Conservation (phyloP, 352 stramenopile species). For the Phytophthora idaei region DNA sequence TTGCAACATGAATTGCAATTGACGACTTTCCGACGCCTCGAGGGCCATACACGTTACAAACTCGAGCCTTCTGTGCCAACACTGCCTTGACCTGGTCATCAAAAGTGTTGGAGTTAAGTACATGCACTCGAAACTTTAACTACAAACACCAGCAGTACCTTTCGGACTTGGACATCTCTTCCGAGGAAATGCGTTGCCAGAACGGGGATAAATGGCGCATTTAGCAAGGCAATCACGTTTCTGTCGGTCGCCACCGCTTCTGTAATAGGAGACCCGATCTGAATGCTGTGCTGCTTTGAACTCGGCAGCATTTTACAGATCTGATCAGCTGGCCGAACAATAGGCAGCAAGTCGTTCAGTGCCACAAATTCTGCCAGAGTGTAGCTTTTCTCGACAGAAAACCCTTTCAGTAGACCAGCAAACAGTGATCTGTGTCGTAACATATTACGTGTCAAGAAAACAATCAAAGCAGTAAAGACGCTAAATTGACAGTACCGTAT, state of each 20-base stretch:
- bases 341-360: constrained; percentile 45
- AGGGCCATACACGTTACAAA: constrained; percentile 55
- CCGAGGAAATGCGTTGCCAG: constrained; percentile 60
- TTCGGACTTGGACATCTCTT: constrained; percentile 47
- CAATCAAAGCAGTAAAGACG: neutral
- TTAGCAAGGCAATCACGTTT: constrained; percentile 41
- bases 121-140: neutral
- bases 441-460: constrained; percentile 7
- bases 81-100: constrained; percentile 37
- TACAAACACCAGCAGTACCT: constrained; percentile 37
- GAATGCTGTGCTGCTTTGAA: constrained; percentile 23
- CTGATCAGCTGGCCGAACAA: constrained; percentile 27
- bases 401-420: constrained; percentile 51
- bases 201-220: constrained; percentile 59
- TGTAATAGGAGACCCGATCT: constrained; percentile 22
- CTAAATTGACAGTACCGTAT: constrained; percentile 43
- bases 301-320: constrained; percentile 45
- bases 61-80: constrained; percentile 41
- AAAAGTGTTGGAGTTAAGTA: constrained; percentile 8
- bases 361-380: constrained; percentile 45
- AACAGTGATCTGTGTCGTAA: constrained; percentile 49
- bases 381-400: constrained; percentile 46
- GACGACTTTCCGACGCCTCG: constrained; percentile 67
- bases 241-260: constrained; percentile 16
- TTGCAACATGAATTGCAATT: constrained; percentile 60